These are phyloP conservation scores for Asterionellopsis glacialis DNA, from an alignment of 108 stramenopile species.

Conservation along the genomic window DNA sequence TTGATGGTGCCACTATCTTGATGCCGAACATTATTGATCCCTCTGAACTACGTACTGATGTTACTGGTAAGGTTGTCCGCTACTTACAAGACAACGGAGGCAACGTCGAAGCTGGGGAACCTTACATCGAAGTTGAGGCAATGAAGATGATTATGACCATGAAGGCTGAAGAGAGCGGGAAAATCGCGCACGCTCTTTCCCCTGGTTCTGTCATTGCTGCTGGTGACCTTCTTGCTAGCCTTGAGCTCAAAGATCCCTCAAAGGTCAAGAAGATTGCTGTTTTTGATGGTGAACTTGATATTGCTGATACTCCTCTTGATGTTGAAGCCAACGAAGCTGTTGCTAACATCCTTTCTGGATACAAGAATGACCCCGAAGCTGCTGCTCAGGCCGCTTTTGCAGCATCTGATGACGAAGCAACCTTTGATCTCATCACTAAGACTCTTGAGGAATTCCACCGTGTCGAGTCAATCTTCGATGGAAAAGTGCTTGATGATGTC, in stretches of 20 bases:
- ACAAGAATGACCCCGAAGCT: slow-evolving; percentile 54
- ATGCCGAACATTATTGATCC: slow-evolving; percentile 96
- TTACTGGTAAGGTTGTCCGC: slow-evolving; percentile 98
- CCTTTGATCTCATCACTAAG: slow-evolving; percentile 51
- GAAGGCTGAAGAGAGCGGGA: slow-evolving; percentile 93
- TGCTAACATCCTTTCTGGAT: slow-evolving; percentile 73
- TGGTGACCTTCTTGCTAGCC: slow-evolving; percentile 92
- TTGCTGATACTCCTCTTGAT: slow-evolving; percentile 37
- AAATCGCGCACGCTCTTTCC: slow-evolving; percentile 86
- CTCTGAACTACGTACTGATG: slow-evolving; percentile 93
- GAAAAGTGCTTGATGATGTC: slow-evolving; percentile 79
- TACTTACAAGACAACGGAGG: slow-evolving; percentile 92
- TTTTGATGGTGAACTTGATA: slow-evolving; percentile 76
- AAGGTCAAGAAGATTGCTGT: slow-evolving; percentile 92
- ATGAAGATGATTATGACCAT: slow-evolving; percentile 98
- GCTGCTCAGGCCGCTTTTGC: slow-evolving; percentile 49
- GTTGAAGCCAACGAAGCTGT: slow-evolving; percentile 27
- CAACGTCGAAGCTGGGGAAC: slow-evolving; percentile 82
- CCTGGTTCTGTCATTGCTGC: slow-evolving; percentile 94
- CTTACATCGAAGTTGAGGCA: slow-evolving; percentile 94
- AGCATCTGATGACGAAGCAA: slow-evolving; percentile 36
- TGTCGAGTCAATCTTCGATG: slow-evolving; percentile 82
- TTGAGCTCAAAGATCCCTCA: slow-evolving; percentile 92
- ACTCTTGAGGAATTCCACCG: slow-evolving; percentile 80
- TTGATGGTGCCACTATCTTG: slow-evolving; percentile 81